These are phyloP conservation scores for Triticum urartu DNA, from an alignment of 176 grass and related monocot species.

Conservation along the genomic window DNA sequence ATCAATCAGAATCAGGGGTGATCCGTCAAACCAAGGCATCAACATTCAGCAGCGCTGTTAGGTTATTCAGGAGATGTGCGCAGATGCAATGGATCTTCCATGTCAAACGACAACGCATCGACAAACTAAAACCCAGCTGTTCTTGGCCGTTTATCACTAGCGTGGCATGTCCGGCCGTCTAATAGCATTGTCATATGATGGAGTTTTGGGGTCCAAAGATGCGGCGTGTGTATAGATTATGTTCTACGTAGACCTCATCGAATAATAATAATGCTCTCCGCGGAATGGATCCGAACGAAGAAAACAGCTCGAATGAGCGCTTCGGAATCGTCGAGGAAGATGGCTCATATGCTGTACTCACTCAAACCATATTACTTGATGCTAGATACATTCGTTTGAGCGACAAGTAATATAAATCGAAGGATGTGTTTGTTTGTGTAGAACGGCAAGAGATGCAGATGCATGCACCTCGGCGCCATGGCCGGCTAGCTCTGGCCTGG, in stretches of 20 bases:
- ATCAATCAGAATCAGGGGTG: neutral
- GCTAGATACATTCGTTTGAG: too few species aligned
- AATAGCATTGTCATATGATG: too few species aligned
- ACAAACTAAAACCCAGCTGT: neutral
- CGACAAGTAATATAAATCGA: too few species aligned
- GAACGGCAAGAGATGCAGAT: neutral
- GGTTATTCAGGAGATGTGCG: neutral
- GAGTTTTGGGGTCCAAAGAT: neutral
- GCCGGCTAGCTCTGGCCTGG: neutral
- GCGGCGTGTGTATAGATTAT: neutral
- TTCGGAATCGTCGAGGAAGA: neutral
- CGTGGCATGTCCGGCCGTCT: neutral
- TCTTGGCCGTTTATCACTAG: neutral
- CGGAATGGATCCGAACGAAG: too few species aligned
- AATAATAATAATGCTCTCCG: neutral
- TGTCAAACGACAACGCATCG: neutral
- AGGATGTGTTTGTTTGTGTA: too few species aligned
- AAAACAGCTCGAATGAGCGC: neutral
- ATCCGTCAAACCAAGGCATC: neutral
- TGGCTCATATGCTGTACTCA: neutral
- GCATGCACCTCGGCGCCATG: neutral
- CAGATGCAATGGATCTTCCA: constrained; percentile 22
- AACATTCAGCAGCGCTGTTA: neutral
- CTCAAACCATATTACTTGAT: too few species aligned
- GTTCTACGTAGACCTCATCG: neutral